Percentiles rank a stretch among this genome's conserved stretches.
These are phyloP conservation scores for Ceratobasidium sp. DNA, from an alignment of 1,284 basidiomycete species.

Conservation along the genomic window DNA sequence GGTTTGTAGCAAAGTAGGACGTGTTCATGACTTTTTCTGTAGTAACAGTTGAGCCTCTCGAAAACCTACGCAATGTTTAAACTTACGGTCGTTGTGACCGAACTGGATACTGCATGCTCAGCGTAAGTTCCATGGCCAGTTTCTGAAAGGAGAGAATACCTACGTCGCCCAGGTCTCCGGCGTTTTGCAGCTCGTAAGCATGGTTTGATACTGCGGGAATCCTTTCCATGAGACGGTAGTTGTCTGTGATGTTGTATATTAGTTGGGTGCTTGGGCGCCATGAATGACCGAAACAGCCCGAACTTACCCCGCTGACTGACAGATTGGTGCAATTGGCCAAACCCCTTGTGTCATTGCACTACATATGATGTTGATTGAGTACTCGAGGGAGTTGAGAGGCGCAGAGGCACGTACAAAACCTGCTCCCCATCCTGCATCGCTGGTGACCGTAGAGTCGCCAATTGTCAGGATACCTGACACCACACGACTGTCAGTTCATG, in stretches of 20 bases:
- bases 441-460: slow-evolving; percentile 39
- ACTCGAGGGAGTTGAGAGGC: not conserved
- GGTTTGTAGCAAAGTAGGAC: slow-evolving; percentile 37
- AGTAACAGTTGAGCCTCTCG: not conserved
- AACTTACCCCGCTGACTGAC: slow-evolving; percentile 33
- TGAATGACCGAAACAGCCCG: not conserved
- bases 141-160: not conserved
- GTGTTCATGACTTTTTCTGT: slow-evolving; percentile 44
- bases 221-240: slow-evolving; percentile 37
- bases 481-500: not conserved
- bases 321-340: slow-evolving; percentile 39
- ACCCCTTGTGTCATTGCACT: slow-evolving; percentile 34
- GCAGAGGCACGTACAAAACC: slow-evolving; percentile 23
- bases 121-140: not conserved
- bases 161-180: slow-evolving; percentile 41
- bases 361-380: not conserved
- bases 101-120: slow-evolving; percentile 23
- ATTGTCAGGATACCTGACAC: slow-evolving; percentile 24
- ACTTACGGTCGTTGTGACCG: slow-evolving; percentile 36
- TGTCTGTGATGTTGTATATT: slow-evolving; percentile 2
- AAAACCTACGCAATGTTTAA: too few species aligned
- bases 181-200: slow-evolving; percentile 42
- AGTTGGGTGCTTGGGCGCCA: not conserved
- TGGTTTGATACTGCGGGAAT: slow-evolving; percentile 32
- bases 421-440: slow-evolving; percentile 37